Conservation (phyloP, 169 alveolate genomes). For the Plasmodium chabaudi region DNA sequence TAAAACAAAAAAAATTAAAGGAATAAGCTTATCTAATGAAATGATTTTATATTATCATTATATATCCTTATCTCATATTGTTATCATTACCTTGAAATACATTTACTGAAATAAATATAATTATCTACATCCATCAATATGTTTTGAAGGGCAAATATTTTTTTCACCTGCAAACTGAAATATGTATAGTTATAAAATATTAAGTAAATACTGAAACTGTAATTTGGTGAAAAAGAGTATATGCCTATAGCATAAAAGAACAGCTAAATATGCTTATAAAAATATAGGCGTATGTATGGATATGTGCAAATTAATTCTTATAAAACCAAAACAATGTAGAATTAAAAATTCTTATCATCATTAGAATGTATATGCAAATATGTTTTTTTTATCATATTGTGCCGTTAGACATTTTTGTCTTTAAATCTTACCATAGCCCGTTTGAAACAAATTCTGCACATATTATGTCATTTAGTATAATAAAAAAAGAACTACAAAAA, state of each 20-base stretch:
- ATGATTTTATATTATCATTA: too few species aligned
- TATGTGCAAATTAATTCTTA: too few species aligned
- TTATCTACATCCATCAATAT: slow-evolving; percentile 27
- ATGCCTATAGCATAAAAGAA: neutral
- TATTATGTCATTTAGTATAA: slow-evolving; percentile 45
- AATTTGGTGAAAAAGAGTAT: neutral
- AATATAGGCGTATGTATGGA: neutral
- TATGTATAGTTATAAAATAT: neutral
- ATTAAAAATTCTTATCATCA: too few species aligned
- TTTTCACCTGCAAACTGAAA: slow-evolving; percentile 35
- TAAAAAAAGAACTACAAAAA: slow-evolving; percentile 41
- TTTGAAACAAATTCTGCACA: slow-evolving; percentile 26
- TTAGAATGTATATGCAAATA: neutral
- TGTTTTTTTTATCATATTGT: neutral
- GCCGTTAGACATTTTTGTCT: neutral
- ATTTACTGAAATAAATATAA: slow-evolving; percentile 37
- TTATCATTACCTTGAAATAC: slow-evolving; percentile 35
- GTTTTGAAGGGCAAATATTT: slow-evolving; percentile 32
- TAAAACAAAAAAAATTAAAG: slow-evolving; percentile 21
- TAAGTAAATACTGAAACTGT: neutral
- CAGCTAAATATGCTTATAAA: neutral
- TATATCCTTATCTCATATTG: too few species aligned
- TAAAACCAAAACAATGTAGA: too few species aligned
- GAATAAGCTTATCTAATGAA: neutral
- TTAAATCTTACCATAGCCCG: slow-evolving; percentile 36